Evolutionary conservation across 2,329 filamentous ascomycete genomes (phyloP).

Genomic region (Ilyonectria sp.): DNA sequence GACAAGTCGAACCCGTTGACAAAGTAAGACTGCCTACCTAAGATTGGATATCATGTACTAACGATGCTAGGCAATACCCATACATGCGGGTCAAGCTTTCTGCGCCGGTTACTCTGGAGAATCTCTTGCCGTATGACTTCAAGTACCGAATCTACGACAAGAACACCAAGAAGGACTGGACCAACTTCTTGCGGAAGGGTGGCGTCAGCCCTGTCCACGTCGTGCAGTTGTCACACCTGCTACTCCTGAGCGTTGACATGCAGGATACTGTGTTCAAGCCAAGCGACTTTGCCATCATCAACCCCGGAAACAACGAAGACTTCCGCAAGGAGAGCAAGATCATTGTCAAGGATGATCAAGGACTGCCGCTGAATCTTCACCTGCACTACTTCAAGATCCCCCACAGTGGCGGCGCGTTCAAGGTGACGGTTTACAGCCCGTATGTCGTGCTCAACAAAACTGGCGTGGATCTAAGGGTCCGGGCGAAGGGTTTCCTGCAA

Average conservation of each 20-base stretch:
- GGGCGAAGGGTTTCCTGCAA: conserved; percentile 91
- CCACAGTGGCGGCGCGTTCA: conserved; percentile 95
- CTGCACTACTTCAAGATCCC: conserved; percentile 94
- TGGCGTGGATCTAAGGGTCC: conserved; percentile 87
- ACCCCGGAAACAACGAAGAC: conserved; percentile 88
- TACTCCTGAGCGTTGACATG: conserved; percentile 95
- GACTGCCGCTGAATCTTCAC: conserved; percentile 83
- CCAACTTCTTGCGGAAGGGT: conserved; percentile 96
- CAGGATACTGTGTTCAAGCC: conserved; percentile 95
- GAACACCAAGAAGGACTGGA: conserved; percentile 99
- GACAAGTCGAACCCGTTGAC: conserved; percentile 88
- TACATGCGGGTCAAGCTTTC: conserved; percentile 95
- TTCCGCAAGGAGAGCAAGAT: conserved; percentile 87
- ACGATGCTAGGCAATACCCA: conserved; percentile 79
- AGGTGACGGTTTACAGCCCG: conserved; percentile 93
- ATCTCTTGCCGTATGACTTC: conserved; percentile 96
- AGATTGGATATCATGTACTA: conserved; percentile 21
- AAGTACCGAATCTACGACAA: conserved; percentile 99
- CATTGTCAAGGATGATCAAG: conserved; percentile 87
- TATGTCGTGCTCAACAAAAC: conserved; percentile 98
- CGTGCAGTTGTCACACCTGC: conserved; percentile 92
- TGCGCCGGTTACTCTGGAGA: conserved; percentile 94
- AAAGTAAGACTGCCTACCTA: conserved; percentile 62
- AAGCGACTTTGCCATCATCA: conserved; percentile 98
- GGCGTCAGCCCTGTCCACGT: conserved; percentile 98